These are phyloP conservation scores for Penicillium alfredii DNA, from an alignment of 495 filamentous ascomycete species.

Conservation along the genomic window DNA sequence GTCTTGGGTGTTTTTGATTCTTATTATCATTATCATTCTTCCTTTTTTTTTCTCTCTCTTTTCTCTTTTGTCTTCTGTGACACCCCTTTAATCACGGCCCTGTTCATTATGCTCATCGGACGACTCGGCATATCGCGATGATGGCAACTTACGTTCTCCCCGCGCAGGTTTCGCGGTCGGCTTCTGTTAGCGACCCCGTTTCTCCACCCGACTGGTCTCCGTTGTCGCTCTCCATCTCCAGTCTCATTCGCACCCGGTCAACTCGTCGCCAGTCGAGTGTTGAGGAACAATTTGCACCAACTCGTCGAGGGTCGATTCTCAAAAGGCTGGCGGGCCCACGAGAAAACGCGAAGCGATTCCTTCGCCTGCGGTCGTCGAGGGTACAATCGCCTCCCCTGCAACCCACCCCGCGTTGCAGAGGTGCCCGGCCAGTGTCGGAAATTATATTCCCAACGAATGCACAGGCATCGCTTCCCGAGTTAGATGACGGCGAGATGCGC, in stretches of 20 bases:
- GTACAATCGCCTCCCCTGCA: slow-evolving; percentile 20
- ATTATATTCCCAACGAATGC: slow-evolving; percentile 31
- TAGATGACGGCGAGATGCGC: slow-evolving; percentile 23
- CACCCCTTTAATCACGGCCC: slow-evolving; percentile 2
- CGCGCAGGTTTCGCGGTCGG: slow-evolving; percentile 26
- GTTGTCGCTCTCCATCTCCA: slow-evolving; percentile 20
- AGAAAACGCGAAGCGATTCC: slow-evolving; percentile 46
- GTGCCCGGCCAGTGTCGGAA: slow-evolving; percentile 38
- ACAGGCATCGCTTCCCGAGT: slow-evolving; percentile 22
- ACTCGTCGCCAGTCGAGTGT: slow-evolving; percentile 18
- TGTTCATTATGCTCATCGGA: slow-evolving; percentile 15
- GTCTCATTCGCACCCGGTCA: slow-evolving; percentile 22
- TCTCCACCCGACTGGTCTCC: slow-evolving; percentile 18
- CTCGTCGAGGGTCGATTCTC: slow-evolving; percentile 28
- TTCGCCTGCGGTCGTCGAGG: slow-evolving; percentile 37
- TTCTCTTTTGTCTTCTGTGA: slow-evolving; percentile 4
- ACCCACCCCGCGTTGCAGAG: slow-evolving; percentile 16
- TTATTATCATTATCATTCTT: no score
- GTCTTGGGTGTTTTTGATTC: no score
- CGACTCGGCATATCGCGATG: slow-evolving; percentile 23
- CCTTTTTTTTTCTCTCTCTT: slow-evolving; percentile 2
- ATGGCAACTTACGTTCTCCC: slow-evolving; percentile 32
- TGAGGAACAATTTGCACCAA: slow-evolving; percentile 25
- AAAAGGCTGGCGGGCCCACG: slow-evolving; percentile 44
- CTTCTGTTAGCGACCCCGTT: slow-evolving; percentile 17